Evolutionary conservation across 768 basidiomycete species (phyloP).

Genomic region (Guyanaporus albipodus): DNA sequence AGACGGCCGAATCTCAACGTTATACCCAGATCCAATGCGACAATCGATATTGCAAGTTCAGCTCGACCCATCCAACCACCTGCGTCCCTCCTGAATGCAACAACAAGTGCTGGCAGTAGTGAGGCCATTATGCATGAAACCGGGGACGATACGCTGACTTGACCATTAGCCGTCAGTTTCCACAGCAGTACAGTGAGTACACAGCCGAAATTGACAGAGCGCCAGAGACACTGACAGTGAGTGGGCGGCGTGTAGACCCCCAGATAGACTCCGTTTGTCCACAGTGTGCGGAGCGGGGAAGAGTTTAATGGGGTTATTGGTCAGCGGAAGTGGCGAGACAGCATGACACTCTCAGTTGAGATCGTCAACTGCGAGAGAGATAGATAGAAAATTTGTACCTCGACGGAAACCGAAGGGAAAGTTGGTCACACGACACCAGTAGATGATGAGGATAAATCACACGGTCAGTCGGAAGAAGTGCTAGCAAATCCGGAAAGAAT

Average conservation of each 20-base stretch:
- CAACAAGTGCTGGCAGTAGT: conserved; percentile 77
- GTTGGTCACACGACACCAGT: background rate
- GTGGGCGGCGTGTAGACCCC: conserved; percentile 27
- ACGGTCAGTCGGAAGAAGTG: background rate
- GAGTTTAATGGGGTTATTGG: conserved; percentile 1
- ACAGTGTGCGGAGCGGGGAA: conserved; percentile 19
- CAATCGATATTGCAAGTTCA: conserved; percentile 67
- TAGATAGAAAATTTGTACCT: conserved; percentile 11
- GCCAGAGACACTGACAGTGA: conserved; percentile 13
- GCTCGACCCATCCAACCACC: conserved; percentile 53
- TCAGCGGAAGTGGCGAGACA: conserved; percentile 4
- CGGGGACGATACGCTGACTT: conserved; percentile 21
- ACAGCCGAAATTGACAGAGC: conserved; percentile 4
- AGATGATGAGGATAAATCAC: conserved; percentile 1
- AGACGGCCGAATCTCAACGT: conserved; percentile 12
- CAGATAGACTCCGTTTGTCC: conserved; percentile 36
- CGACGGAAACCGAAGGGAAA: background rate
- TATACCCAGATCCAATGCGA: conserved; percentile 63
- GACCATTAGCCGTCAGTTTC: conserved; percentile 58
- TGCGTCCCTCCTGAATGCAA: conserved; percentile 56
- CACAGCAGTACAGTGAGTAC: conserved; percentile 61
- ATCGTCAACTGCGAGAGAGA: conserved; percentile 19
- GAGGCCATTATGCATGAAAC: conserved; percentile 28
- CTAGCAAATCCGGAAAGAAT: background rate
- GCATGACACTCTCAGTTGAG: conserved; percentile 17